Evolutionary conservation across 805 yeast genomes (phyloP), one percentile per base, ranked within the genome.

Genomic region (Candida bentonensis): DNA sequence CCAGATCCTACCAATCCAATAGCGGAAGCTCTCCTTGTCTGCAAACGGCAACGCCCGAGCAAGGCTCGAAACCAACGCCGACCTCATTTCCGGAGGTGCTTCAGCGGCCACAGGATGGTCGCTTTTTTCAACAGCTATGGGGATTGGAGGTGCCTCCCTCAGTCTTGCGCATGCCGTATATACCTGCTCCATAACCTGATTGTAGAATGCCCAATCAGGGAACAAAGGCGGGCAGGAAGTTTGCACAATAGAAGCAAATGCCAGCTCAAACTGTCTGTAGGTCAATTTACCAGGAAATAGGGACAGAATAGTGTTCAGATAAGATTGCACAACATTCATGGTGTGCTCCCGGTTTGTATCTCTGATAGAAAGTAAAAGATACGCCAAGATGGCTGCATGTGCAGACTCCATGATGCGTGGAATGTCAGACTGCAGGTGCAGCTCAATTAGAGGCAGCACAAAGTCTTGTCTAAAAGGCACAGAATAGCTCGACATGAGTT

Each of bases 31-130:
- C 7, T 9, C 20, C 7, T 11, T 11, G 20, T 30, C 36, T 9
- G 36, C 36, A 30, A 9, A 30, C 20, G 36, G 36, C 7, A 30
- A 17, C 5, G 36, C 36, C 5, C 20, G 17, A 5, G 36, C 36
- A 13, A 30, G 20, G 20, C 17, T 11, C 17, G 36, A 9, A 9
- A 30, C 36, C 17, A 30, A 30, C 5, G 36, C 36, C 5, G 36
- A 30, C n/a, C 17, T 30, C 36, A 30, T n/a, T 30, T 30, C 36
- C n/a, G 36, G 36, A 4, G 36, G 36, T n/a, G n/a, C n/a, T n/a
- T n/a, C n/a, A 13, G 36, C 11, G 7, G 36, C 17, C 7, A 5
- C 7, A 30, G 7, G 7, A 9, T 30, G 17, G n/a, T 11, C 36
- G 11, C n/a, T 17, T 17, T 30, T 11, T 17, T 30, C 7, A 11